Conservation (phyloP, 176 grass and related monocot species). For the Saccharum spontaneum region DNA sequence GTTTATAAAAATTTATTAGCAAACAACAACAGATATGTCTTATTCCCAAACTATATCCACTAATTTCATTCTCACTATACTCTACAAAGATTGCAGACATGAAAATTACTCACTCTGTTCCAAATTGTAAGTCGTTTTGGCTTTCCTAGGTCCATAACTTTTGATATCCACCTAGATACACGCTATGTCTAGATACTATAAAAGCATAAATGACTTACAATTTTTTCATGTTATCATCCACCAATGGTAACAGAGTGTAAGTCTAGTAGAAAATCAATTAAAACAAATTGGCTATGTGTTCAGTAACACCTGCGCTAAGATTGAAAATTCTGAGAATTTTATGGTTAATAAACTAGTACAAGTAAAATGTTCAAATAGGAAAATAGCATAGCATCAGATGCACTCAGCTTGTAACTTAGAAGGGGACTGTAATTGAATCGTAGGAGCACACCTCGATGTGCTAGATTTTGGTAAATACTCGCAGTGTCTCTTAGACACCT, state of each 20-base stretch:
- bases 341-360: not conserved
- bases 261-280: not conserved
- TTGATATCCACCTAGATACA: not conserved
- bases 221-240: conserved; percentile 5
- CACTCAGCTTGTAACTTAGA: conserved; percentile 2
- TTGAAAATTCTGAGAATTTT: conserved; percentile 2
- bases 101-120: not conserved
- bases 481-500: not conserved
- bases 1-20: conserved; percentile 38
- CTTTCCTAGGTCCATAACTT: not conserved
- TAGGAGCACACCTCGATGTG: not conserved
- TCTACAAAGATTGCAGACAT: conserved; percentile 5
- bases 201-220: not conserved
- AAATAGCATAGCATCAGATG: not conserved
- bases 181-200: not conserved
- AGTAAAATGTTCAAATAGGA: not conserved
- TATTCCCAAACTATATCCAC: conserved; percentile 2
- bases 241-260: not conserved
- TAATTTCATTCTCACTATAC: not conserved
- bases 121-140: not conserved
- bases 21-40: not conserved
- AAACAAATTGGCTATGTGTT: not conserved
- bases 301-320: not conserved
- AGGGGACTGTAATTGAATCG: not conserved
- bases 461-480: not conserved